Evolutionary conservation across 176 grass and related monocot species (phyloP), one percentile per base, ranked within the genome.

Genomic region (Chrysopogon serrulatus): DNA sequence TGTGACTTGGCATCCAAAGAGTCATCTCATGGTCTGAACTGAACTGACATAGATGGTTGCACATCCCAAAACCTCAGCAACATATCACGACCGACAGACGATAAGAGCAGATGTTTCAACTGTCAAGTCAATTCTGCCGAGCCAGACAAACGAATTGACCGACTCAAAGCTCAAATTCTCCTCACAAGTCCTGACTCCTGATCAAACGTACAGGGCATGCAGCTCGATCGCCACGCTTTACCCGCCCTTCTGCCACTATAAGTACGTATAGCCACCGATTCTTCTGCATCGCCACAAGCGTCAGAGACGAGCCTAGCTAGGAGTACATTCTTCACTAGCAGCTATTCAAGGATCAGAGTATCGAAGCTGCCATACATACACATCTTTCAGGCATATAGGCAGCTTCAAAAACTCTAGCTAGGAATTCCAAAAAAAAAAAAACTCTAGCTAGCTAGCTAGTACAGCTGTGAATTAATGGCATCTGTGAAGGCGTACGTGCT

Each of bases 161-260:
- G 15, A 31, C 1, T 73, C 70, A 31, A 30, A 8, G 16, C 30
- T 48, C 43, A 48, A 28, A 73, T 48, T 47, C 6, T 45, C 69
- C 37, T 70, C 68, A 43, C 5, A 43, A 67, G 68, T n/a, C n/a
- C n/a, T n/a, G n/a, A n/a, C n/a, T 70, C 68, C 16, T 44, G 68
- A 71, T 71, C 68, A 71, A 71, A n/a, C n/a, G n/a, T n/a, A 71
- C 68, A 28, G n/a, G n/a, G 68, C 68, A 48, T 47, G 27, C 43
- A 10, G 71, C 8, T 5, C 51, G 21, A 42, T 73, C 12, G 14
- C 41, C 70, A 47, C 26, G 3, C 0, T 17, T 43, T 71, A n/a
- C n/a, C n/a, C n/a, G n/a, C n/a, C 37, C 37, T 39, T 39, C 37
- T 39, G 37, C 37, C 37, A 39, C 37, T 39, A 39, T 39, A 39